Evolutionary conservation across 176 grass and related monocot species (phyloP).

Genomic region (Paspalum vaginatum): DNA sequence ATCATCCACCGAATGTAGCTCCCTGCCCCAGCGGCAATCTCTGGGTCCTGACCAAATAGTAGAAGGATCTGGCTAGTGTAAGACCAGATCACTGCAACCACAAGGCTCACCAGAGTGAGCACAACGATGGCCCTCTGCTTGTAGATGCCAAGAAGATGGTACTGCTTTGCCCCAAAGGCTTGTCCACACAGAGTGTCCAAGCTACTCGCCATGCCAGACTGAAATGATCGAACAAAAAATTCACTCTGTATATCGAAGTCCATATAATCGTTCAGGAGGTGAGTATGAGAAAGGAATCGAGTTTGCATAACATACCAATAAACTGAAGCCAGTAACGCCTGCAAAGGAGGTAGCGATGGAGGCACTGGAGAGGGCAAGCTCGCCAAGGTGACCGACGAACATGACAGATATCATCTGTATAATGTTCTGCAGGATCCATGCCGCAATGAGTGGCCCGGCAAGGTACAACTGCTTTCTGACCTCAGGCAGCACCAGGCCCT

Average conservation of each 20-base stretch:
- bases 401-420: slow-evolving; percentile 59
- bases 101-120: slow-evolving; percentile 56
- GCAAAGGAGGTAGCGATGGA: slow-evolving; percentile 60
- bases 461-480: slow-evolving; percentile 54
- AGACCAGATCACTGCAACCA: slow-evolving; percentile 52
- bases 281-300: neutral
- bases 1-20: slow-evolving; percentile 78
- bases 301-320: slow-evolving; percentile 36
- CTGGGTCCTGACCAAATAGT: slow-evolving; percentile 63
- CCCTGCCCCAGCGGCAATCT: slow-evolving; percentile 69
- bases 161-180: slow-evolving; percentile 71
- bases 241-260: neutral
- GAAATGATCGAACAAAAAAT: neutral
- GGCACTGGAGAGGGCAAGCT: slow-evolving; percentile 56
- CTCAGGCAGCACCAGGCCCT: slow-evolving; percentile 31
- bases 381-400: slow-evolving; percentile 56
- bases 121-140: slow-evolving; percentile 77
- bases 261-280: neutral
- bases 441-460: slow-evolving; percentile 42
- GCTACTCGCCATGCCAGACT: slow-evolving; percentile 55
- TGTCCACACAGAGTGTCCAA: slow-evolving; percentile 74
- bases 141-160: slow-evolving; percentile 66
- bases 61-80: slow-evolving; percentile 68
- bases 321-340: slow-evolving; percentile 54
- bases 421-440: slow-evolving; percentile 54